Conservation (phyloP, 2,329 filamentous ascomycete genomes). For the Sporothrix humicola region DNA sequence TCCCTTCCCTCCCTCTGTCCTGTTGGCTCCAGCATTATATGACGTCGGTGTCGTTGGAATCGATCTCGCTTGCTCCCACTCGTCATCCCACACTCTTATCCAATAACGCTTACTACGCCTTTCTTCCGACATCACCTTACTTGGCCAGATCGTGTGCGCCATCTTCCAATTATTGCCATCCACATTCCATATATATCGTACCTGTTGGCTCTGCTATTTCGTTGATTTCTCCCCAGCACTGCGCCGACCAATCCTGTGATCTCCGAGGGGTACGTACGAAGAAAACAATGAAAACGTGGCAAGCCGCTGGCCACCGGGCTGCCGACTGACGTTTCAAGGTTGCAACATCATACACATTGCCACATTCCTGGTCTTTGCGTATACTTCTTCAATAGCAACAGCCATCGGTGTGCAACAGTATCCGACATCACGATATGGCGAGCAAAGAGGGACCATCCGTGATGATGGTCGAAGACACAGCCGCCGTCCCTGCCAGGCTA, state of each 20-base stretch:
- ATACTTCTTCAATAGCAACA: not conserved
- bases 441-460: not conserved
- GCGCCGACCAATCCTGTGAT: not conserved
- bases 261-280: slow-evolving; percentile 27
- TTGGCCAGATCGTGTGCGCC: not conserved
- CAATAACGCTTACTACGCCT: not conserved
- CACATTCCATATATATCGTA: not conserved
- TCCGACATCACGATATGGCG: not conserved
- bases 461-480: not conserved
- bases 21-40: not conserved
- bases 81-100: not conserved
- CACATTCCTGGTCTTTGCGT: not conserved
- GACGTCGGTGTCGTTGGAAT: slow-evolving; percentile 23
- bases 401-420: not conserved
- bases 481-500: not conserved
- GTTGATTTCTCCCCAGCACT: not conserved
- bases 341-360: not conserved
- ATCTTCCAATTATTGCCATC: not conserved
- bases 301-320: slow-evolving; percentile 19
- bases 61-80: not conserved
- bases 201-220: not conserved
- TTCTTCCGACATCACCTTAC: not conserved
- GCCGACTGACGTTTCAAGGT: slow-evolving; percentile 19
- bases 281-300: slow-evolving; percentile 22
- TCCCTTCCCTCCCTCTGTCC: not conserved